Percentiles rank a stretch among this genome's conserved stretches.
phyloP scores from a whole-genome alignment of 164 flowering plant genomes.

The Tinospora cordifolia region DNA sequence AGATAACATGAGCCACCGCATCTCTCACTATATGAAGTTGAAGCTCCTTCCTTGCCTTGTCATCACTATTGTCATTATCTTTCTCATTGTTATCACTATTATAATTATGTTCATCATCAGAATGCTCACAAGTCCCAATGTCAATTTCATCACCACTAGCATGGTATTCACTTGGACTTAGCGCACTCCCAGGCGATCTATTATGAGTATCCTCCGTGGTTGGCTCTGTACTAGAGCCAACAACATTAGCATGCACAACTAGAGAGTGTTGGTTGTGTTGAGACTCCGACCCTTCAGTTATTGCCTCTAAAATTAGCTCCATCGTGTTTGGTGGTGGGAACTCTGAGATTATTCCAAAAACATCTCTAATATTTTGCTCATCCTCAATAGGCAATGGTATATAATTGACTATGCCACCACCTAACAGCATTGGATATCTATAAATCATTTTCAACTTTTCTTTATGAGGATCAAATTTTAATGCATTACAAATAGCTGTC shows the following conservation, averaged over 20 bases:
- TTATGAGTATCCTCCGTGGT: neutral
- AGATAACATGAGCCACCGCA: neutral
- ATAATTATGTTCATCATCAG: neutral
- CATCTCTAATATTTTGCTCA: neutral
- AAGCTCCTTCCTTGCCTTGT: neutral
- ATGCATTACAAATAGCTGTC: neutral
- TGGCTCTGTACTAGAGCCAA: neutral
- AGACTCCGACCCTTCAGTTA: neutral
- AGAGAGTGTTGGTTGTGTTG: neutral
- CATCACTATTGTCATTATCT: neutral
- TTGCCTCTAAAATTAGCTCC: conserved; percentile 1
- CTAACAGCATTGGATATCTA: neutral
- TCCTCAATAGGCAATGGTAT: conserved; percentile 2
- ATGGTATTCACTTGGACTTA: neutral
- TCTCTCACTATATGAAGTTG: neutral
- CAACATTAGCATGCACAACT: neutral
- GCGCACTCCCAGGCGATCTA: neutral
- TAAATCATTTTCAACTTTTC: neutral
- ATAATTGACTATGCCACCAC: neutral
- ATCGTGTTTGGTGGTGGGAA: conserved; percentile 1
- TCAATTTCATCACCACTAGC: neutral
- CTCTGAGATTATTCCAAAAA: neutral
- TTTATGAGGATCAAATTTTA: neutral
- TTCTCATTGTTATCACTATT: neutral
- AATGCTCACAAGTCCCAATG: neutral